Evolutionary conservation across 1,284 basidiomycete genomes (phyloP), one percentile per base, ranked within the genome.

Genomic region (Neonothopanus nambi): DNA sequence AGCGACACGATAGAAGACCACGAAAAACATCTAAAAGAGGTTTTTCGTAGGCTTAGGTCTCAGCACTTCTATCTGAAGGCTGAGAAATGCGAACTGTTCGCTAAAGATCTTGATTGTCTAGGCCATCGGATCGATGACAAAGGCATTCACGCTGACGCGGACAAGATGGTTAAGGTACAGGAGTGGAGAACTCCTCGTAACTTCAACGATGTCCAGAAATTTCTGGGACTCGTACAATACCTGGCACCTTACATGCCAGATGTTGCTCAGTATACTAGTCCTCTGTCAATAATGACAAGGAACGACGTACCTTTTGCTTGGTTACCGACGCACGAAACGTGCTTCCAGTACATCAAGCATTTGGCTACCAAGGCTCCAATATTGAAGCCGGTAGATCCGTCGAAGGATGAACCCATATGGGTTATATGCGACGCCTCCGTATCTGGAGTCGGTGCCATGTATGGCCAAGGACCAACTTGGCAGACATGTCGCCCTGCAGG

Each of bases 381-480:
- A 0, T 24, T 60, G 0, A 17, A 44, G 9, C 51, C 59, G 2
- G 54, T 58, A 5, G 48, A 58, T 15, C 39, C 52, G 1, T 3
- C 13, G 6, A 39, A 3, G 3, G 5, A 55, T 50, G 67, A 74
- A 38, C 65, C 69, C 0, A 76, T 78, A 3, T 78, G 72, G 72
- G 47, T 77, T 0, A 71, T 77, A 2, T 74, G 71, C 46, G 70
- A 80, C 42, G 70, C 72, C 8, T 43, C 40, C 9, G 30, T 51
- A 20, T 43, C 49, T 7, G 49, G 49, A 33, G 40, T 51, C 17
- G 49, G 49, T 5, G 12, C 39, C 13, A 33, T 51, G 26, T 51
- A 51, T 35, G 28, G 33, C 30, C 45, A 48, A 39, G 47, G 47
- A 39, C 33, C 28, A 0, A 55, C 61, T 1, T 71, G 68, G 66